Conservation (phyloP, 768 basidiomycete genomes). For the Lactarius quietus region DNA sequence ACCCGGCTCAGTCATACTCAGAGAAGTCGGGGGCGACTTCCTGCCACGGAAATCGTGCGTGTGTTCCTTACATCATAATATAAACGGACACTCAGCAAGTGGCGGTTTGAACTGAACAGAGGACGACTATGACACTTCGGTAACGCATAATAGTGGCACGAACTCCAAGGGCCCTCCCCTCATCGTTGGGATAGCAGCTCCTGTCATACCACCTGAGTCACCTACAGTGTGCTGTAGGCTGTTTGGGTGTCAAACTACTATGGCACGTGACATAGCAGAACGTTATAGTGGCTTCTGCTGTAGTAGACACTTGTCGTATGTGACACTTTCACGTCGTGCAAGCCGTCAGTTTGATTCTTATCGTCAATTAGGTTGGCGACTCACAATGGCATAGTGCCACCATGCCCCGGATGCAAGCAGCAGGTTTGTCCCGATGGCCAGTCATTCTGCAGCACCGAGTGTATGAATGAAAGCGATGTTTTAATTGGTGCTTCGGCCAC, state of each 20-base stretch:
- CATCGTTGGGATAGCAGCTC: too few relatives aligned
- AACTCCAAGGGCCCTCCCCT: neutral
- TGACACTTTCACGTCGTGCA: neutral
- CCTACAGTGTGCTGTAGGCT: neutral
- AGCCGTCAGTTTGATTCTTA: neutral
- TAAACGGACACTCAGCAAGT: neutral
- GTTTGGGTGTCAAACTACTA: accelerated
- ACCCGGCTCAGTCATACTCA: neutral
- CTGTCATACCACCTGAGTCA: neutral
- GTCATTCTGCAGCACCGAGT: too few relatives aligned
- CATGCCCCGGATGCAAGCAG: too few relatives aligned
- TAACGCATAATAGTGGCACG: neutral
- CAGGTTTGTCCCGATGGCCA: too few relatives aligned
- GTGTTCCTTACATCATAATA: neutral
- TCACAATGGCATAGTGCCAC: too few relatives aligned
- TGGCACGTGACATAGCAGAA: neutral
- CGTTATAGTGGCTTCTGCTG: conserved; percentile 9
- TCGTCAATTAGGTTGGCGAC: neutral
- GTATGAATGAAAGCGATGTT: too few relatives aligned
- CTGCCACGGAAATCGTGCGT: neutral
- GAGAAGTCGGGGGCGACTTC: neutral
- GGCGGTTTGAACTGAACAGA: neutral
- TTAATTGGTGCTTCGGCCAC: too few relatives aligned
- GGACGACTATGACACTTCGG: neutral
- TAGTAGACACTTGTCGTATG: neutral